A percentile compares a stretch with the other conserved stretches of the same genome.
These are phyloP conservation scores for Massarina eburnea DNA, from an alignment of 2,329 filamentous ascomycete species.

Conservation along the genomic window DNA sequence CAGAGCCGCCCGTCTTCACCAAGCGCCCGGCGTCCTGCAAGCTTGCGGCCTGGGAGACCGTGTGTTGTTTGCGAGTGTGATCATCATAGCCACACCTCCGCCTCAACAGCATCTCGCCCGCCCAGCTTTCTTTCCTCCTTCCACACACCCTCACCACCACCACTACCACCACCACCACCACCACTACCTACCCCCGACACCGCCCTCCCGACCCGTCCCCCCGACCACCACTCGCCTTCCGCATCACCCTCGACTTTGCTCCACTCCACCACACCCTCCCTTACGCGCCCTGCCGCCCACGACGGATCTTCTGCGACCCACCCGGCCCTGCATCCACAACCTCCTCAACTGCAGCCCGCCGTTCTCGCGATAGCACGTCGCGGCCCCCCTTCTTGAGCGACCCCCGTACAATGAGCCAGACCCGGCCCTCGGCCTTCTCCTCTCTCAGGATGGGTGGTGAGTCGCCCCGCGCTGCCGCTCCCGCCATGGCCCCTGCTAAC, in stretches of 20 bases:
- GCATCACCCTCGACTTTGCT: conserved; percentile 14
- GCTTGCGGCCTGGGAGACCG: not conserved
- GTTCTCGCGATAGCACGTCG: conserved; percentile 45
- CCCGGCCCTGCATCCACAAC: conserved; percentile 45
- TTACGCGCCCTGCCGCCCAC: conserved; percentile 48
- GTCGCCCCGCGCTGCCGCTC: conserved; percentile 37
- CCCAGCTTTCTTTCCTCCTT: conserved; percentile 11
- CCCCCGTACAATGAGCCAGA: conserved; percentile 73
- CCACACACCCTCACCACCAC: conserved; percentile 2
- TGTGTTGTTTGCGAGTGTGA: conserved; percentile 1
- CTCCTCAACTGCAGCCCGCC: conserved; percentile 49
- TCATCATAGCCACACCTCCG: conserved; percentile 14
- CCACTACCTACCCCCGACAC: conserved; percentile 8
- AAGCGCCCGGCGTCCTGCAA: not conserved
- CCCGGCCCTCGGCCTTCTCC: conserved; percentile 84
- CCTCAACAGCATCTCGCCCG: conserved; percentile 18
- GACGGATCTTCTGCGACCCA: conserved; percentile 54
- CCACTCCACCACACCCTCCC: conserved; percentile 8
- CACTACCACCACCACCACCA: not conserved
- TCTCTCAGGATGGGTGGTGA: conserved; percentile 96
- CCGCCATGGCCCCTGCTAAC: conserved; percentile 37
- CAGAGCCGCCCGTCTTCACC: not conserved
- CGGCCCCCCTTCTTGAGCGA: conserved; percentile 28
- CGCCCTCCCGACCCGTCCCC: conserved; percentile 40
- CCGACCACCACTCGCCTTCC: conserved; percentile 45